Base-by-base conservation (phyloP, 495 filamentous ascomycete genomes). In the Annulohypoxylon nitens region DNA sequence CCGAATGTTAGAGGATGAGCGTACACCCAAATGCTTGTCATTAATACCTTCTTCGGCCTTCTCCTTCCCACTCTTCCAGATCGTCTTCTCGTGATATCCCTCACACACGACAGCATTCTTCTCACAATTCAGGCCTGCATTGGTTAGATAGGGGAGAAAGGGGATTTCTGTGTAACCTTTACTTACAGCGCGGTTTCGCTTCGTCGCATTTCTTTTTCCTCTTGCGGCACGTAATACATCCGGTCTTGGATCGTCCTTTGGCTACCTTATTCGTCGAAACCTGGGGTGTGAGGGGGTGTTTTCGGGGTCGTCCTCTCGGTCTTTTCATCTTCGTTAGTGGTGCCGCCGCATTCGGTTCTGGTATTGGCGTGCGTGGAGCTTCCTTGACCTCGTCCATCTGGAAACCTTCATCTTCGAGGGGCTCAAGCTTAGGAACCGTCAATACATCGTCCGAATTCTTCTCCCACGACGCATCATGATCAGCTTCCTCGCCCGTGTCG, bases 121-220 rank as follows among this genome's bases (percentile, higher is more conserved):
- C 83, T 95, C 90, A 78, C 94, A 97, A 77, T 96, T 95, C 71
- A 93, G 84, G 80, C 93, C 93, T 89, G 64, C 18, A n/a, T 18
- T 54, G 7, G 43, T 80, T 67, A 83, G 79, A 69, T 60, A 55
- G 26, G 30, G 30, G 26, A 41, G n/a, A 68, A 30, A 10, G 51
- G 18, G 25, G n/a, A 26, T 26, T 37, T 30, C 41, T 45, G 36
- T 25, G 58, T 47, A 14, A 43, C 23, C 43, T 34, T 43, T 41
- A 83, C 89, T 87, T 86, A 89, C 93, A 97, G 75, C 88, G 84
- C 62, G 94, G 94, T 76, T 95, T 97, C n/a, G 90, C 90, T 84
- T 98, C 94, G 78, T 97, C 94, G 82, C 94, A 98, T 83, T 98
- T 98, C 91, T 97, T 98, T 85, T 97, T 97, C 34, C 94, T 86